Evolutionary conservation across 1,284 basidiomycete genomes (phyloP), one percentile per base, ranked within the genome.

Genomic region (Tylopilus sp.): DNA sequence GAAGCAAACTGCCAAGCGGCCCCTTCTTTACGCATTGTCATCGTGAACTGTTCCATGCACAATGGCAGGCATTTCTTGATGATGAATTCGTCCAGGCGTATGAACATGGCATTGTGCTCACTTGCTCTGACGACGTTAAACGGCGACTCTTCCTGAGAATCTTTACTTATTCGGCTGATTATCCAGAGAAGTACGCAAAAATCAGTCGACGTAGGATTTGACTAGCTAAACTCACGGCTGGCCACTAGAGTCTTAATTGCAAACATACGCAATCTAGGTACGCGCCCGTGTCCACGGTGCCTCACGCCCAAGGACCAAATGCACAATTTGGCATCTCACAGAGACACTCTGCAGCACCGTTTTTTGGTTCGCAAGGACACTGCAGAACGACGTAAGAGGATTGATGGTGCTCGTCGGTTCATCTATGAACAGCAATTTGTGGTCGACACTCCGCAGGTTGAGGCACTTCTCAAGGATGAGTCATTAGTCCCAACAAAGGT

Each of bases 151-250:
- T 71, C 49, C 77, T 76, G 6, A 58, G 72, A 1, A 69, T 80
- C 1, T 78, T 81, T 36, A 80, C 74, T 0, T 79, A 81, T 55
- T 77, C 72, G 0, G 75, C 75, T 71, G 77, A 72, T 58, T 75
- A 77, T 54, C 74, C 72, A 0, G 67, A 77, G 52, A 75, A 74
- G 75, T 64, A n/a, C n/a, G 29, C 38, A 29, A 39, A 38, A 39
- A 39, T 39, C 38, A 39, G 7, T 15, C 38, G 15, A 39, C 9
- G 38, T 39, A 8, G 9, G 38, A 39, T 39, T 8, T 39, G 38
- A 39, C 38, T 39, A 8, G n/a, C n/a, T n/a, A n/a, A n/a, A n/a
- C 38, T 39, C 38, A 39, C 38, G 38, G 9, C 53, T 19, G n/a
- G 6, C n/a, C 3, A 33, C 24, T 38, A 72, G 73, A 26, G 61